Evolutionary conservation across 345 rosid genomes (phyloP).

Genomic region (Acer campestre): DNA sequence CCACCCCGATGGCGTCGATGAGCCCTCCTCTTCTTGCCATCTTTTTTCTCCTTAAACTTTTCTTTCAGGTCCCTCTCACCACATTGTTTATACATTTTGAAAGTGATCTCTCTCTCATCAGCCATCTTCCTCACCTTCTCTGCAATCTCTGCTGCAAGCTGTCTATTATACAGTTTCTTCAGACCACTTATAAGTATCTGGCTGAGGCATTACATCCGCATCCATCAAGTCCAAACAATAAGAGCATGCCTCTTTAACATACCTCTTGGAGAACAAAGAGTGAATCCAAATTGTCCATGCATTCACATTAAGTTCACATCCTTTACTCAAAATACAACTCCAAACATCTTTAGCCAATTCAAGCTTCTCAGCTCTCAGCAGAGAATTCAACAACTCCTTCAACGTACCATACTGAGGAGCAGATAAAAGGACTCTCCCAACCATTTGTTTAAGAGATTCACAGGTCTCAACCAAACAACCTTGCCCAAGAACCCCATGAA

Average conservation of each 20-base stretch:
- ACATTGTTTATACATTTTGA: slow-evolving; percentile 87
- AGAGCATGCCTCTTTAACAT: slow-evolving; percentile 82
- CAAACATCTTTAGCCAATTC: slow-evolving; percentile 85
- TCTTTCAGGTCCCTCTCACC: slow-evolving; percentile 77
- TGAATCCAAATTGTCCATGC: slow-evolving; percentile 98
- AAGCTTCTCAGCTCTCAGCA: slow-evolving; percentile 72
- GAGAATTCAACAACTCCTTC: slow-evolving; percentile 62
- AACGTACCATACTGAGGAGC: slow-evolving; percentile 69
- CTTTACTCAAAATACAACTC: slow-evolving; percentile 67
- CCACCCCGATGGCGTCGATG: slow-evolving; percentile 34
- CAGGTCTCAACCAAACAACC: slow-evolving; percentile 68
- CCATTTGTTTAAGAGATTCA: slow-evolving; percentile 79
- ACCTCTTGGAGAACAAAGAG: slow-evolving; percentile 75
- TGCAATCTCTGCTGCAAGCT: slow-evolving; percentile 40
- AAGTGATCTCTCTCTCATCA: slow-evolving; percentile 66
- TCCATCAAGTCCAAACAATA: slow-evolving; percentile 96
- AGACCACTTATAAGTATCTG: slow-evolving; percentile 85
- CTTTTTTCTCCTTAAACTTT: slow-evolving; percentile 52
- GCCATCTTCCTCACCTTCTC: slow-evolving; percentile 95
- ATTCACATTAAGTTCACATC: slow-evolving; percentile 68
- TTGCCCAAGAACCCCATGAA: slow-evolving; percentile 67
- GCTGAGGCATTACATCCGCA: slow-evolving; percentile 80
- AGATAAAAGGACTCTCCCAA: slow-evolving; percentile 61
- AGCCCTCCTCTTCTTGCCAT: slow-evolving; percentile 63
- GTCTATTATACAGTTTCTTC: slow-evolving; percentile 69